Percentiles rank a stretch among this genome's conserved stretches.
phyloP scores from a whole-genome alignment of 148 eudicot species.

The Persicaria maculosa region DNA sequence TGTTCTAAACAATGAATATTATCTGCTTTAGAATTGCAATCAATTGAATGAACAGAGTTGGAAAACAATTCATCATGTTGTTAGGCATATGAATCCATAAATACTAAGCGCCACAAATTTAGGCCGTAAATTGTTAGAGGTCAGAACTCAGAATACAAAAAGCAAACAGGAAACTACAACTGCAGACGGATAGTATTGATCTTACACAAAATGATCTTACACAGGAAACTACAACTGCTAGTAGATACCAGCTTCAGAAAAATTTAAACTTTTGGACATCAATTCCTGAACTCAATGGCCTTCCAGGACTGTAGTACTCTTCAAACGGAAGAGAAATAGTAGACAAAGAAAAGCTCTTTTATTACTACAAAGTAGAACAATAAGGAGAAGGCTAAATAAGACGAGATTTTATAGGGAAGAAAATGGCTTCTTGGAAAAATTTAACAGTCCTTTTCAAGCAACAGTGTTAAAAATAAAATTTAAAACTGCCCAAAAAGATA shows the following conservation, averaged over 20 bases:
- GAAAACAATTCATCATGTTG: not conserved
- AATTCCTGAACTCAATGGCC: not conserved
- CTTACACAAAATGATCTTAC: not conserved
- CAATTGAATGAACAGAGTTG: not conserved
- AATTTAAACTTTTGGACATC: not conserved
- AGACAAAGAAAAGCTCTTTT: not conserved
- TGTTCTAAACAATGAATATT: slow-evolving; percentile 46
- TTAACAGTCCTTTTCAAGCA: not conserved
- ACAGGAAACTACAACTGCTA: not conserved
- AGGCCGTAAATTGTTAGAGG: too few relatives aligned
- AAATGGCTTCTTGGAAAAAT: not conserved
- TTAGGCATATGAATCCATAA: not conserved
- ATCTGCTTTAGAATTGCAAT: slow-evolving; percentile 1
- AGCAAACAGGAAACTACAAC: too few relatives aligned
- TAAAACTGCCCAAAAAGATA: not conserved
- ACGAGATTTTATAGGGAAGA: not conserved
- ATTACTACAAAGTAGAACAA: not conserved
- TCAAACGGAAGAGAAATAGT: not conserved
- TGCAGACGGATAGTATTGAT: too few relatives aligned
- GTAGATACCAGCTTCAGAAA: not conserved
- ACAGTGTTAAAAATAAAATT: too few relatives aligned
- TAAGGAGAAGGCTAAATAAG: not conserved
- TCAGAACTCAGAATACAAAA: too few relatives aligned
- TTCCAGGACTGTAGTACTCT: not conserved
- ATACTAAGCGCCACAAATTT: not conserved